A percentile compares a stretch with the other conserved stretches of the same genome.
Conservation (phyloP, 2,329 filamentous ascomycete genomes). For the Fusarium clavum region DNA sequence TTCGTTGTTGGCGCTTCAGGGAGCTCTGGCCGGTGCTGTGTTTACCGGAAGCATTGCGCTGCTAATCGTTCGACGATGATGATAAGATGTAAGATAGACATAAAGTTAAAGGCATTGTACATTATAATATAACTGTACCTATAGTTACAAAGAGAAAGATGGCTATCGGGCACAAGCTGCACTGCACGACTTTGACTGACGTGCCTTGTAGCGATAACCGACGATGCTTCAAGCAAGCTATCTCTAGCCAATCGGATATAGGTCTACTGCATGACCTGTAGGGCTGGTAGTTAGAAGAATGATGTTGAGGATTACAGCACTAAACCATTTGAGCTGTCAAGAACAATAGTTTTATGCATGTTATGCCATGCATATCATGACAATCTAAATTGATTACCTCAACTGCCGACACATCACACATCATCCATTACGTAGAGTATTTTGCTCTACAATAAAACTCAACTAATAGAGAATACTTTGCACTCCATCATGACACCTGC, state of each 20-base stretch:
- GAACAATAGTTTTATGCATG: background rate
- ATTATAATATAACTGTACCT: conserved; percentile 30
- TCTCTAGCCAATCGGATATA: conserved; percentile 31
- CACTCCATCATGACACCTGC: conserved; percentile 6
- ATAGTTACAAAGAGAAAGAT: background rate
- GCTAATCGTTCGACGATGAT: conserved; percentile 56
- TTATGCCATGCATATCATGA: background rate
- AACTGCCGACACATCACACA: background rate
- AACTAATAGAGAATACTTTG: background rate
- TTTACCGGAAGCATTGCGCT: conserved; percentile 67
- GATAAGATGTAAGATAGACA: conserved; percentile 35
- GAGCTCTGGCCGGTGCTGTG: conserved; percentile 73
- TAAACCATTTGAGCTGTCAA: conserved; percentile 10
- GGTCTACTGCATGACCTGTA: conserved; percentile 25
- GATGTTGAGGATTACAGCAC: conserved; percentile 10
- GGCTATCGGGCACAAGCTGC: background rate
- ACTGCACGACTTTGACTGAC: background rate
- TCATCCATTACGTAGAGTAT: background rate
- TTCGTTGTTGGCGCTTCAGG: conserved; percentile 76
- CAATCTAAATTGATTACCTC: background rate
- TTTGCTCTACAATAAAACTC: background rate
- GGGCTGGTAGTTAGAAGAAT: conserved; percentile 29
- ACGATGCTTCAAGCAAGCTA: conserved; percentile 10
- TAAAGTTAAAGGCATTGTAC: conserved; percentile 35
- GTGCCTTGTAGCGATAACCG: conserved; percentile 1